phyloP scores from a whole-genome alignment of 176 grass and related monocot genomes.

The Poa pratensis region DNA sequence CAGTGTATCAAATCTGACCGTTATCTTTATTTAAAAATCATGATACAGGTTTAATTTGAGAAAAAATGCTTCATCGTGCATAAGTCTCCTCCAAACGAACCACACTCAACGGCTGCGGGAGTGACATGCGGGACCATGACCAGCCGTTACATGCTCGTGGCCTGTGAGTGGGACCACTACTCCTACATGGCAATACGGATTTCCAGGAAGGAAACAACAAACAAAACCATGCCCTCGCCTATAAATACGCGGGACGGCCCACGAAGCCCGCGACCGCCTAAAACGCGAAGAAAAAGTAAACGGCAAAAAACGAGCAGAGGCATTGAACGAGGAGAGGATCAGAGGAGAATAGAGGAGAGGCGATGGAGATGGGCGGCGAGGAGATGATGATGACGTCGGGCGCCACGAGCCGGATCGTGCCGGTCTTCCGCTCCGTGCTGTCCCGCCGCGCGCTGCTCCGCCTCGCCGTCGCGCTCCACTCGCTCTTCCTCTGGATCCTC shows the following conservation, averaged over 20 bases:
- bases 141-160: background rate
- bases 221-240: background rate
- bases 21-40: no score
- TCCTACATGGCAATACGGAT: background rate
- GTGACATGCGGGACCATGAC: background rate
- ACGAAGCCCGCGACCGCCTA: slow-evolving; percentile 11
- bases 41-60: no score
- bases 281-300: slow-evolving; percentile 27
- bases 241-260: slow-evolving; percentile 42
- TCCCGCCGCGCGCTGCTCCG: slow-evolving; percentile 70
- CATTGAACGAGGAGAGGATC: no score
- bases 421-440: slow-evolving; percentile 72
- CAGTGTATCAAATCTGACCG: no score
- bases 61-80: background rate
- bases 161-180: background rate
- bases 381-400: slow-evolving; percentile 88
- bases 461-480: slow-evolving; percentile 66
- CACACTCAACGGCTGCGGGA: background rate
- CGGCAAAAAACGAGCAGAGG: background rate
- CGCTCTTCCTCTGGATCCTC: slow-evolving; percentile 81
- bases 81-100: background rate
- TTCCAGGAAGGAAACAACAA: slow-evolving; percentile 18
- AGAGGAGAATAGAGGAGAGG: background rate
- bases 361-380: slow-evolving; percentile 28
- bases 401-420: slow-evolving; percentile 87